Conservation (phyloP, 257 asterid genomes). For the Nicotiana tomentosiformis region DNA sequence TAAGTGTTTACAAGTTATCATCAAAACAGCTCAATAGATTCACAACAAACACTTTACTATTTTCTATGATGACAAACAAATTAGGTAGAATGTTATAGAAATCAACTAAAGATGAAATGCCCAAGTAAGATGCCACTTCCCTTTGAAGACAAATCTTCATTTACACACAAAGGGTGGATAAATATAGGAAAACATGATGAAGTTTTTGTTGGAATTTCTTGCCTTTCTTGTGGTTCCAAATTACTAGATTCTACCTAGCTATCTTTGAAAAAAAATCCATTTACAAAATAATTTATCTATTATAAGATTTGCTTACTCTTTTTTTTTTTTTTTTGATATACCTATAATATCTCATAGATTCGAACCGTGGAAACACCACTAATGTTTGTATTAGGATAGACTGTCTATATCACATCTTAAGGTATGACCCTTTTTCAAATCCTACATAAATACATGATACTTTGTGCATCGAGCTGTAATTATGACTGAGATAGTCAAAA, state of each 20-base stretch:
- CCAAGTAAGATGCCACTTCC: slow-evolving; percentile 9
- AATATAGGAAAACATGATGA: slow-evolving; percentile 9
- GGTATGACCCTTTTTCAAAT: no score
- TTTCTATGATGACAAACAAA: slow-evolving; percentile 12
- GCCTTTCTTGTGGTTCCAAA: neutral
- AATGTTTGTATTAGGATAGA: fast-evolving
- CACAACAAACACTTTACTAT: slow-evolving; percentile 13
- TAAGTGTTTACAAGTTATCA: slow-evolving; percentile 7
- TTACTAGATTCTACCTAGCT: neutral
- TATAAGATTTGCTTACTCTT: neutral
- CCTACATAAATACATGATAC: no score
- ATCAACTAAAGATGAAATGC: slow-evolving; percentile 2
- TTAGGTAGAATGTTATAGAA: slow-evolving; percentile 22
- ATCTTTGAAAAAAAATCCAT: neutral
- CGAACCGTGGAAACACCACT: no score
- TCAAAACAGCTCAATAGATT: slow-evolving; percentile 12
- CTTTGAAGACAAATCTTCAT: slow-evolving; percentile 22
- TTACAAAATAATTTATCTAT: neutral
- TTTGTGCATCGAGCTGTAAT: no score
- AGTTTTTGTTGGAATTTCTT: slow-evolving; percentile 2
- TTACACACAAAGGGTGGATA: slow-evolving; percentile 24
- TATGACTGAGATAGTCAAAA: neutral
- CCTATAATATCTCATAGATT: no score
- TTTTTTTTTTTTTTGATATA: no score
- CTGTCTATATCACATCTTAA: no score